Percentiles rank a stretch among this genome's conserved stretches.
phyloP scores from a whole-genome alignment of 805 yeast genomes.

The Saturnispora diversa region DNA sequence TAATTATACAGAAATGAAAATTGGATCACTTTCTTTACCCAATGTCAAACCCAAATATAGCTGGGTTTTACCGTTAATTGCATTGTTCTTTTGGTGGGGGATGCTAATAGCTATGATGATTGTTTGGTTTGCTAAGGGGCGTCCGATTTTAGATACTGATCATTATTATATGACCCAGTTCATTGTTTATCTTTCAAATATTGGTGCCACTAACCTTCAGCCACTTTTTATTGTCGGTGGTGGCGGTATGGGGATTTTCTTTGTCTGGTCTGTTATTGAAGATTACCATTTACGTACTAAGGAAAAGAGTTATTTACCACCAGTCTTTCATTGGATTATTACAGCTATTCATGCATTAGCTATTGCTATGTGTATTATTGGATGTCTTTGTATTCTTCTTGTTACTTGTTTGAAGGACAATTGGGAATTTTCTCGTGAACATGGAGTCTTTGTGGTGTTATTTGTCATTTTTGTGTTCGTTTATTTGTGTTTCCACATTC shows the following conservation, averaged over 20 bases:
- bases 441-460: slow-evolving; percentile 59
- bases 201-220: slow-evolving; percentile 81
- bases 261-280: slow-evolving; percentile 50
- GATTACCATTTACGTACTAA: slow-evolving; percentile 56
- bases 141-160: slow-evolving; percentile 58
- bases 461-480: slow-evolving; percentile 64
- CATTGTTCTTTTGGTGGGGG: slow-evolving; percentile 77
- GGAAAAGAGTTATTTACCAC: slow-evolving; percentile 41
- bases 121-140: slow-evolving; percentile 77
- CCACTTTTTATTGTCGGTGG: slow-evolving; percentile 77
- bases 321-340: slow-evolving; percentile 29
- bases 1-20: slow-evolving; percentile 13
- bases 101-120: slow-evolving; percentile 75
- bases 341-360: slow-evolving; percentile 20
- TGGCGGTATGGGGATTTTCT: slow-evolving; percentile 70
- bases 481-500: slow-evolving; percentile 28
- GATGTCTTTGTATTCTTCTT: slow-evolving; percentile 61
- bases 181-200: slow-evolving; percentile 67
- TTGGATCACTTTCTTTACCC: slow-evolving; percentile 16
- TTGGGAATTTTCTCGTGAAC: slow-evolving; percentile 45
- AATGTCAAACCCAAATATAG: slow-evolving; percentile 25
- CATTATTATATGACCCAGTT: slow-evolving; percentile 30
- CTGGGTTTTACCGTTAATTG: slow-evolving; percentile 50
- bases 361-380: slow-evolving; percentile 27
- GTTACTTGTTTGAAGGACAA: slow-evolving; percentile 65